phyloP scores from a whole-genome alignment of 768 basidiomycete species.

The Amanita exitialis region DNA sequence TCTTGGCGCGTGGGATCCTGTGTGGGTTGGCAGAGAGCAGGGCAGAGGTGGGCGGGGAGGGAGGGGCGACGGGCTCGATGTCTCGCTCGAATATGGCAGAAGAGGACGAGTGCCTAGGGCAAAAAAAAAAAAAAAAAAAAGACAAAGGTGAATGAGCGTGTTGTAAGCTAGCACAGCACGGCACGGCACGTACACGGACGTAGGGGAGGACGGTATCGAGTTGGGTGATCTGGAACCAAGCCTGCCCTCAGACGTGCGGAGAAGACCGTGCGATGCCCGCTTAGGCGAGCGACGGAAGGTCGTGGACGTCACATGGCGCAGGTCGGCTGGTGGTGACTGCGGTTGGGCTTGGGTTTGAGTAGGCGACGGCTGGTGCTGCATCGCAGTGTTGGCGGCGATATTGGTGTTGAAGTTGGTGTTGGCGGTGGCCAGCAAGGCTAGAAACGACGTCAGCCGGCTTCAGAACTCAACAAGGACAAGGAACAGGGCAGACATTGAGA shows the following conservation, averaged over 20 bases:
- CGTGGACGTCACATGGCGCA: constrained; percentile 47
- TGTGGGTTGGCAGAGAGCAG: constrained; percentile 63
- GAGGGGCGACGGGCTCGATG: constrained; percentile 56
- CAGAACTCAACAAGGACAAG: not conserved
- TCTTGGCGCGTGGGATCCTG: constrained; percentile 61
- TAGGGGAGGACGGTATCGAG: constrained; percentile 75
- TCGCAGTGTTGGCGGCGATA: too few relatives aligned
- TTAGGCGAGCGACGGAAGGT: constrained; percentile 27
- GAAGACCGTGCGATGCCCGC: constrained; percentile 34
- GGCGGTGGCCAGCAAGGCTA: not conserved
- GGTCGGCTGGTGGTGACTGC: constrained; percentile 18
- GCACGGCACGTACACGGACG: constrained; percentile 50
- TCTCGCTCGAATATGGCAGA: constrained; percentile 91
- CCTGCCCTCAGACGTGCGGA: constrained; percentile 28
- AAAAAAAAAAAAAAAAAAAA: not conserved
- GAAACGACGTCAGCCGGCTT: too few relatives aligned
- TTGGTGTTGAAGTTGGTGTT: not conserved
- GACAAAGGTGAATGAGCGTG: constrained; percentile 9
- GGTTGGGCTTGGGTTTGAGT: constrained; percentile 13
- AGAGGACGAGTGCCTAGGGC: constrained; percentile 54
- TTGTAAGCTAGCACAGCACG: not conserved
- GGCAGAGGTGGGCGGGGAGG: constrained; percentile 20
- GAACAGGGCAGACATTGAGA: not conserved
- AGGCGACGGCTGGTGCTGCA: constrained; percentile 12
- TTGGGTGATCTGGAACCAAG: constrained; percentile 56